These are phyloP conservation scores for Venturia pyrina DNA, from an alignment of 2,329 filamentous ascomycete species.

Conservation along the genomic window DNA sequence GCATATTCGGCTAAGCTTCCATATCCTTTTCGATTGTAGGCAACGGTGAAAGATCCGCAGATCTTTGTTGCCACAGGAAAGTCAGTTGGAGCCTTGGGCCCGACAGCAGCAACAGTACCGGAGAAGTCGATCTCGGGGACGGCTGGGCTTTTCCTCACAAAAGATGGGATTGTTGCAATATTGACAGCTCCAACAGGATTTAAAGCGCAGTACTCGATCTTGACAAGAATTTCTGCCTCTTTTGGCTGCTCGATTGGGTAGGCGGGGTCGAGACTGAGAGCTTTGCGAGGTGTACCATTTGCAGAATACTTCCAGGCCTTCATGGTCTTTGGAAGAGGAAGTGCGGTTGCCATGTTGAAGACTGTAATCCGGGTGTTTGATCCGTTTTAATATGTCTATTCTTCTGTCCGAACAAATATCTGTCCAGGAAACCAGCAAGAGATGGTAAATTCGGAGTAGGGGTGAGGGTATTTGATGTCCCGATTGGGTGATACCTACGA, in stretches of 20 bases:
- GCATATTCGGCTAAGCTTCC: conserved; percentile 34
- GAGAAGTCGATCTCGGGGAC: conserved; percentile 35
- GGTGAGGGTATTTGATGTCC: not conserved
- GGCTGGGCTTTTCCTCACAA: conserved; percentile 25
- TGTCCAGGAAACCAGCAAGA: not conserved
- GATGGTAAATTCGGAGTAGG: not conserved
- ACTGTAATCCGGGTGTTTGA: not conserved
- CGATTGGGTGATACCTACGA: not conserved
- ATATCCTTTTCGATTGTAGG: conserved; percentile 21
- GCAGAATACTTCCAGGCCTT: conserved; percentile 17
- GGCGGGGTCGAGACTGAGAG: not conserved
- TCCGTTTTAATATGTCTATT: not conserved
- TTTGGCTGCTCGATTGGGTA: not conserved
- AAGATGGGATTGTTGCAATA: conserved; percentile 32
- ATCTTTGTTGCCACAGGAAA: conserved; percentile 26
- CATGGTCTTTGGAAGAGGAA: conserved; percentile 15
- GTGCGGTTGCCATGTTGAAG: not conserved
- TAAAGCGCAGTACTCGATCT: conserved; percentile 29
- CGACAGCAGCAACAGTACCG: conserved; percentile 24
- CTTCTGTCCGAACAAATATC: not conserved
- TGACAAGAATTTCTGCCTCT: conserved; percentile 11
- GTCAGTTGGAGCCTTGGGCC: not conserved
- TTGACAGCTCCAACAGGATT: conserved; percentile 33
- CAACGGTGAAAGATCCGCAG: conserved; percentile 20
- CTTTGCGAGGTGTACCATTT: not conserved